Conservation (phyloP, 768 basidiomycete genomes). For the Leucocoprinus leucothites region DNA sequence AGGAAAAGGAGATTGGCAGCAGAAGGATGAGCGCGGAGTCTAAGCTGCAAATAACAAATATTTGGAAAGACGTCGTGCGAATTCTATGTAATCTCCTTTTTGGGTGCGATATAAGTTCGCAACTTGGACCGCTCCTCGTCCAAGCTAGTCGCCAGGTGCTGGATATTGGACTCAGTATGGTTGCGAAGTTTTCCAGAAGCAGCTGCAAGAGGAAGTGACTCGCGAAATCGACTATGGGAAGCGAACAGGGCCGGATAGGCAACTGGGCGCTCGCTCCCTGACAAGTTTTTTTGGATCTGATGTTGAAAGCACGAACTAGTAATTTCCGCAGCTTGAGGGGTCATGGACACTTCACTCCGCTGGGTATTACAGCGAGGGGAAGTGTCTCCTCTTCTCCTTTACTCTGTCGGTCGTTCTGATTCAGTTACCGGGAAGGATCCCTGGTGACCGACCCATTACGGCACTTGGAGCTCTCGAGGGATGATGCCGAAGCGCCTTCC, state of each 20-base stretch:
- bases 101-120: neutral
- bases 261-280: too few relatives aligned
- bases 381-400: neutral
- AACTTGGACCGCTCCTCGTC: neutral
- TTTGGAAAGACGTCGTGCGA: constrained; percentile 13
- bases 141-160: too few relatives aligned
- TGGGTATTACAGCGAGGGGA: neutral
- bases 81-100: neutral
- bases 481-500: neutral
- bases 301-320: too few relatives aligned
- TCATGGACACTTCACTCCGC: neutral
- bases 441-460: neutral
- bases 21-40: neutral
- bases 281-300: too few relatives aligned
- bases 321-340: too few relatives aligned
- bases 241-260: neutral
- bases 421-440: neutral
- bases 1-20: neutral
- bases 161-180: too few relatives aligned
- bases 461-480: neutral
- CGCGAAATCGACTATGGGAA: neutral
- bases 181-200: neutral
- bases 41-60: constrained; percentile 6
- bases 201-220: neutral
- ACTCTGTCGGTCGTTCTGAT: neutral